Evolutionary conservation across 192 early-diverging fungal genomes (phyloP).

Genomic region (Nowakowskiella sp.): DNA sequence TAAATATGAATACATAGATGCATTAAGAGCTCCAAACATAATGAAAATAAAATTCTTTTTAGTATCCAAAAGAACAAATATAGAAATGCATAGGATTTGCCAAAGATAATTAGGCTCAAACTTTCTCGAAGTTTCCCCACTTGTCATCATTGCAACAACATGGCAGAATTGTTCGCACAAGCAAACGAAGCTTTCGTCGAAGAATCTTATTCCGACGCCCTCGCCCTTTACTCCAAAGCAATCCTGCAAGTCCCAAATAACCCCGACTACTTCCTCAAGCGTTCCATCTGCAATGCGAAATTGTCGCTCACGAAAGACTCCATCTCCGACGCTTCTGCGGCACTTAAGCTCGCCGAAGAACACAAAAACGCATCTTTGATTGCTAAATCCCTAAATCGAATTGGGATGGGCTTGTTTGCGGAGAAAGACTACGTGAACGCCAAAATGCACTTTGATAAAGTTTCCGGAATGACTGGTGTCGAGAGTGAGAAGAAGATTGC

Average conservation of each 20-base stretch:
- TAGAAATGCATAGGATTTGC: no score
- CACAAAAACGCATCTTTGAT: constrained; percentile 42
- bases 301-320: constrained; percentile 52
- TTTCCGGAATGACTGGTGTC: constrained; percentile 11
- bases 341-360: constrained; percentile 43
- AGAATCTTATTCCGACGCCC: constrained; percentile 67
- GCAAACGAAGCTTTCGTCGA: constrained; percentile 73
- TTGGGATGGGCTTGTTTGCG: constrained; percentile 50
- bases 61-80: no score
- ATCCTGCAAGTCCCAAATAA: constrained; percentile 53
- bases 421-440: constrained; percentile 37
- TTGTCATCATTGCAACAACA: no score
- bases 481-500: constrained; percentile 4
- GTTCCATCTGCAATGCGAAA: constrained; percentile 58
- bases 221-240: constrained; percentile 59
- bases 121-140: no score
- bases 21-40: no score
- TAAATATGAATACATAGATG: no score
- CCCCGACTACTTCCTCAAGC: constrained; percentile 59
- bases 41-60: no score
- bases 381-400: constrained; percentile 61
- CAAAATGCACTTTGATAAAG: neutral
- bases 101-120: no score
- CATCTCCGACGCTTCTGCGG: constrained; percentile 56
- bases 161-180: no score